Base-by-base conservation (phyloP, 495 filamentous ascomycete species). In the Penicillium atrosanguineum region DNA sequence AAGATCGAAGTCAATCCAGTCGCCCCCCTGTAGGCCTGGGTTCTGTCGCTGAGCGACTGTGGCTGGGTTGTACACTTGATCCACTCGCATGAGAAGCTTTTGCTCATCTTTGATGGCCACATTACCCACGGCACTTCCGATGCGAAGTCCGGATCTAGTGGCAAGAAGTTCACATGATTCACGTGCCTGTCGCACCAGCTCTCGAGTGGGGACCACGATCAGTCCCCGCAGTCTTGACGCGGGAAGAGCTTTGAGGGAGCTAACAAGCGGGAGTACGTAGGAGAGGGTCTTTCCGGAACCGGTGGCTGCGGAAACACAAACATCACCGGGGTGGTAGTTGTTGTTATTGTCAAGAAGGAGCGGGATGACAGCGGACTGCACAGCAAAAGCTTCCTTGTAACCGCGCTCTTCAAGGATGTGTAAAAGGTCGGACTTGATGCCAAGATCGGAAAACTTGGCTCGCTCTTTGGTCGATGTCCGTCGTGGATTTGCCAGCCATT, bases 211-310 rank as follows among this genome's bases (percentile, higher is more conserved):
- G 14, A 97, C 81, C 8, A 97, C 85, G 55, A 97, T 82, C 6
- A 97, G 64, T 3, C 82, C 92, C 42, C 88, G 78, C 1, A 97
- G 72, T 46, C 77, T 81, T 0, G 84, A 87, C 4, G 81, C 67
- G 19, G 75, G 71, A 31, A 76, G 74, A 3, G 78, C 69, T 46
- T 83, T 81, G 38, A 97, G 69, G n/a, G 82, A 79, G 37, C 89
- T 83, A 15, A 96, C 72, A 57, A 97, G 81, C 0, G 93, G 93
- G n/a, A 97, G 74, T 1, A 91, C 78, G 56, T 97, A 97, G 6
- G 93, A 86, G 3, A 97, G 71, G 0, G 93, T 97, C 64, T 97
- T 97, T 43, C 93, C 93, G 0, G 93, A 97, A 5, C 93, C 93
- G 1, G 93, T 97, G 4, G 90, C 83, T 1, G 93, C 93, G 19